Evolutionary conservation across 129 eudicot genomes (phyloP).

Genomic region (Flaveria trinervia): DNA sequence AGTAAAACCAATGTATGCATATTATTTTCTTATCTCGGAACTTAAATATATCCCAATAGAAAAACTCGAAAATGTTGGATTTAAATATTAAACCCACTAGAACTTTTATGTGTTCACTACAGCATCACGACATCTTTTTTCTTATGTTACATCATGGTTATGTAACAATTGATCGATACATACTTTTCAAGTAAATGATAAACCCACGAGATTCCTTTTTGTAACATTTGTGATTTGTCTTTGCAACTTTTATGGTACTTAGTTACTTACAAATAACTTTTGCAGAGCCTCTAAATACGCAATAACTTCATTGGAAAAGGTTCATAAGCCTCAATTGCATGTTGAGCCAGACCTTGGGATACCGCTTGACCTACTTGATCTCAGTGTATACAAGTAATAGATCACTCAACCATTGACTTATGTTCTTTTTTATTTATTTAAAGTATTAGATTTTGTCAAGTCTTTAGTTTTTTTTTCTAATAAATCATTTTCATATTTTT

Average conservation of each 20-base stretch:
- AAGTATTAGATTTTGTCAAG: background rate
- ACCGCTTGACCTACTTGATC: slow-evolving; percentile 95
- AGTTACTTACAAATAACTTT: slow-evolving; percentile 23
- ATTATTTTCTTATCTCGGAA: background rate
- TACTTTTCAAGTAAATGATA: slow-evolving; percentile 7
- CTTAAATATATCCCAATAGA: background rate
- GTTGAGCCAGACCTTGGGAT: slow-evolving; percentile 97
- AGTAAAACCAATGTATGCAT: background rate
- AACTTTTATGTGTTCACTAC: background rate
- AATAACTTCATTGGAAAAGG: slow-evolving; percentile 74
- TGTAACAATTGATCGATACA: background rate
- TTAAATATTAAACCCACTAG: background rate
- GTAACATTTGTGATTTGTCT: background rate
- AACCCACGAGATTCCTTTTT: background rate
- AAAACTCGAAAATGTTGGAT: background rate
- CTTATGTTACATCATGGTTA: background rate
- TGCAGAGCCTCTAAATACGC: slow-evolving; percentile 77
- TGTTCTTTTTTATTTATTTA: background rate
- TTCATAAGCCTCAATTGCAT: slow-evolving; percentile 86
- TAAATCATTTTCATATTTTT: background rate
- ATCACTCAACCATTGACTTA: slow-evolving; percentile 1
- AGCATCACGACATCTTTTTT: background rate
- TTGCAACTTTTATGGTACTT: background rate
- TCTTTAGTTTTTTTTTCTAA: background rate
- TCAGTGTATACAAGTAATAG: slow-evolving; percentile 90